phyloP scores from a whole-genome alignment of 2,329 filamentous ascomycete species.

The Bisporella sp. region DNA sequence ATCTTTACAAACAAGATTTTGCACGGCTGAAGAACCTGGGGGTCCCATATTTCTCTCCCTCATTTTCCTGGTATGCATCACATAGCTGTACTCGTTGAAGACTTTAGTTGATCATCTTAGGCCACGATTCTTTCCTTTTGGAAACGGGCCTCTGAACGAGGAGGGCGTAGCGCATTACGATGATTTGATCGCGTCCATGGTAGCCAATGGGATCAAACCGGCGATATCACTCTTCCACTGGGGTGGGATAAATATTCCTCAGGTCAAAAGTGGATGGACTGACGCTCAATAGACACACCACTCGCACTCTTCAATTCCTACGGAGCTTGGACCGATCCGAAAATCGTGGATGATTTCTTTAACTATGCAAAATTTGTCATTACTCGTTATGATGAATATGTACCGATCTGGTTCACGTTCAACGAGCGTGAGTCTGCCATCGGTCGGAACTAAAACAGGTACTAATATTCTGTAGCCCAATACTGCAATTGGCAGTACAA shows the following conservation, averaged over 20 bases:
- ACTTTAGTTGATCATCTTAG: slow-evolving; percentile 31
- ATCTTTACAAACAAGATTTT: slow-evolving; percentile 50
- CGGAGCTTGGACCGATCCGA: slow-evolving; percentile 37
- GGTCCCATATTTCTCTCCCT: slow-evolving; percentile 40
- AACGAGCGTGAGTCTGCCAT: slow-evolving; percentile 38
- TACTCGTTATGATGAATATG: slow-evolving; percentile 42
- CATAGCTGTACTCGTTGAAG: slow-evolving; percentile 13
- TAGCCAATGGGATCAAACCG: slow-evolving; percentile 43
- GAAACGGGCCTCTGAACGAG: slow-evolving; percentile 42
- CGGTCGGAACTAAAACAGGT: slow-evolving; percentile 4
- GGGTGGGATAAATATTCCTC: slow-evolving; percentile 5
- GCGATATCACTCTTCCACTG: slow-evolving; percentile 41
- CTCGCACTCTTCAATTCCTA: slow-evolving; percentile 34
- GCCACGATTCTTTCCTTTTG: slow-evolving; percentile 46
- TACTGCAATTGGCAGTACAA: slow-evolving; percentile 43
- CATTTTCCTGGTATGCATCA: slow-evolving; percentile 26
- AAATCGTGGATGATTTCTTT: slow-evolving; percentile 43
- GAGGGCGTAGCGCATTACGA: slow-evolving; percentile 46
- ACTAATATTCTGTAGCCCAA: slow-evolving; percentile 22
- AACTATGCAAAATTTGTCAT: slow-evolving; percentile 47
- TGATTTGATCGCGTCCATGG: slow-evolving; percentile 42
- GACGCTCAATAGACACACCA: slow-evolving; percentile 15
- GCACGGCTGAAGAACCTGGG: slow-evolving; percentile 45
- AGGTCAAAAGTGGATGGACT: neutral
- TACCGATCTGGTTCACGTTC: slow-evolving; percentile 47